Evolutionary conservation across 2,329 filamentous ascomycete species (phyloP).

Genomic region (Verticillium albo-atrum): DNA sequence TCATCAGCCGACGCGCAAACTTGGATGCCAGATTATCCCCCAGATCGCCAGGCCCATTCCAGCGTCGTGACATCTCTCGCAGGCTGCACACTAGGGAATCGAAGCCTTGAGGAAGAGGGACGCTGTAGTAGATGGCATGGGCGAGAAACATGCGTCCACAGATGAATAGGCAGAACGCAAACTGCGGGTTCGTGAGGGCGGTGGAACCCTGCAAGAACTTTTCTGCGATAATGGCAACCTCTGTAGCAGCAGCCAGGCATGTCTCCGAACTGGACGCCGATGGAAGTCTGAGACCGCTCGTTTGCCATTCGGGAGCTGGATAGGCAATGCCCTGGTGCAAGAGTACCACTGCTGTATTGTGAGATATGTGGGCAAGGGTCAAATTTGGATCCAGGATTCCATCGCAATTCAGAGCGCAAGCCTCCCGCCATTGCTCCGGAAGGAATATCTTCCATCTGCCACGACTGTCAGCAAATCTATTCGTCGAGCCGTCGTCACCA

Average conservation of each 20-base stretch:
- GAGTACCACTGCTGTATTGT: constrained; percentile 36
- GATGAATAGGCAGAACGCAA: constrained; percentile 34
- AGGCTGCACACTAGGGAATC: constrained; percentile 26
- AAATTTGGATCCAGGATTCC: constrained; percentile 39
- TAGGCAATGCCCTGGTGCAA: constrained; percentile 36
- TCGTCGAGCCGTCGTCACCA: not conserved
- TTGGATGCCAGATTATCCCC: constrained; percentile 27
- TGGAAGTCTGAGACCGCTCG: constrained; percentile 24
- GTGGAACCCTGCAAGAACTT: constrained; percentile 28
- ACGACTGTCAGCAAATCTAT: not conserved
- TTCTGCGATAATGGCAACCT: constrained; percentile 30
- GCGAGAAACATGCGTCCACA: constrained; percentile 25
- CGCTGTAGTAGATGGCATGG: constrained; percentile 25
- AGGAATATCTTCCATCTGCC: constrained; percentile 39
- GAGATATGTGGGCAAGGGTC: constrained; percentile 35
- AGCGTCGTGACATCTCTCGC: constrained; percentile 30
- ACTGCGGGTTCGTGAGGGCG: constrained; percentile 26
- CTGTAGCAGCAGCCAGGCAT: constrained; percentile 30
- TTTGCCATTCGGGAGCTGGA: constrained; percentile 23
- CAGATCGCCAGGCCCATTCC: constrained; percentile 22
- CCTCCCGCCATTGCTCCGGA: constrained; percentile 34
- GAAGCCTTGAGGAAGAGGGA: constrained; percentile 22
- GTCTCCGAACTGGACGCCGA: constrained; percentile 34
- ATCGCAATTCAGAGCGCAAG: constrained; percentile 32
- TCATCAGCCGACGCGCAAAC: constrained; percentile 23